Conservation (phyloP, 192 early-diverging fungal genomes). For the Powellomyces hirtus region DNA sequence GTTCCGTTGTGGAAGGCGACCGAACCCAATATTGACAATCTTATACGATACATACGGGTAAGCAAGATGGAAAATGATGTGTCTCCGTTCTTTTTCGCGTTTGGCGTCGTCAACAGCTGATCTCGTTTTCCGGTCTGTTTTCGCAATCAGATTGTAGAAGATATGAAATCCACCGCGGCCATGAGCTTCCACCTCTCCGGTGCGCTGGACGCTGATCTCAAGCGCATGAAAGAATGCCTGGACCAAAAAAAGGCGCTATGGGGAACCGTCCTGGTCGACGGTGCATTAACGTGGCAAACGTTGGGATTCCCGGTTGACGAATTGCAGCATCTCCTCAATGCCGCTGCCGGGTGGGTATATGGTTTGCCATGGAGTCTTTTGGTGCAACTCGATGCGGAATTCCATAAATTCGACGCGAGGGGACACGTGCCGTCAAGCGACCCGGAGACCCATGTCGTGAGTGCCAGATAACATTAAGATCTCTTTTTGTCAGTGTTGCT, state of each 20-base stretch:
- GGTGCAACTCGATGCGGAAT: constrained; percentile 2
- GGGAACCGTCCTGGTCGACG: background rate
- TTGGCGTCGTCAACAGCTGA: no score
- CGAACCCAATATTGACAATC: constrained; percentile 15
- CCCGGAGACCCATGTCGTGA: no score
- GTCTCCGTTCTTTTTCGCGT: no score
- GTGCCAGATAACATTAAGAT: no score
- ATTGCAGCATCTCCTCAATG: background rate
- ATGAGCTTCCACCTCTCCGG: background rate
- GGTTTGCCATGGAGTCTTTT: constrained; percentile 15
- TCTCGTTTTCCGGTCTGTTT: no score
- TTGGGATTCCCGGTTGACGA: constrained; percentile 27
- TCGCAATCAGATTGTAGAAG: constrained; percentile 19
- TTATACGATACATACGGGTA: constrained; percentile 15
- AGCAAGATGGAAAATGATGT: background rate
- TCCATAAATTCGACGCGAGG: background rate
- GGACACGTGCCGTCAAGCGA: background rate
- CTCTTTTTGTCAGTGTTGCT: no score
- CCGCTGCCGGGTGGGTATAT: constrained; percentile 15
- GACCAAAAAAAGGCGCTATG: constrained; percentile 3
- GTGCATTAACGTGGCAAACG: constrained; percentile 2
- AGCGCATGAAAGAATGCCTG: background rate
- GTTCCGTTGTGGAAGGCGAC: constrained; percentile 16
- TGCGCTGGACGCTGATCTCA: constrained; percentile 1
- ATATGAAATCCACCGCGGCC: constrained; percentile 16